Evolutionary conservation across 164 flowering plant species (phyloP).

Genomic region (Hamamelis virginiana): DNA sequence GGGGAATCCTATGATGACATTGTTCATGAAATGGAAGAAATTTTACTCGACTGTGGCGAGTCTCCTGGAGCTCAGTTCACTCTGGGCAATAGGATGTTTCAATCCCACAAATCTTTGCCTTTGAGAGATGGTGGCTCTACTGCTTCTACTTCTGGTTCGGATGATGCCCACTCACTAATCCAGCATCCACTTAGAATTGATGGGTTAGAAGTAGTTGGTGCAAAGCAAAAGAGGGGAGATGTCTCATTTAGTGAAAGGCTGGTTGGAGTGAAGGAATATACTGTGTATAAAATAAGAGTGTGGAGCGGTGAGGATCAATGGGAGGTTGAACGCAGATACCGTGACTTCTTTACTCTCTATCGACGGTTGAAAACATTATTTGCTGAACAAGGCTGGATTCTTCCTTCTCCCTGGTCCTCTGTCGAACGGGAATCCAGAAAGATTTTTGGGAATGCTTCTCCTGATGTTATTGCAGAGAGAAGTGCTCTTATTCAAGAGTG

Average conservation of each 20-base stretch:
- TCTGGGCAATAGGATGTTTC: slow-evolving; percentile 28
- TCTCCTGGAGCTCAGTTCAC: slow-evolving; percentile 47
- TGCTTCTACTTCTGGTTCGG: slow-evolving; percentile 78
- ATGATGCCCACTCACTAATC: slow-evolving; percentile 31
- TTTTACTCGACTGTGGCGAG: slow-evolving; percentile 68
- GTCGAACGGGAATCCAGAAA: slow-evolving; percentile 84
- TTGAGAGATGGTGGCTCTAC: slow-evolving; percentile 81
- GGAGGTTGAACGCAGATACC: slow-evolving; percentile 93
- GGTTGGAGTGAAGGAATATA: slow-evolving; percentile 93
- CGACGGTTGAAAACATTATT: slow-evolving; percentile 57
- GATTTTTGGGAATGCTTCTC: slow-evolving; percentile 87
- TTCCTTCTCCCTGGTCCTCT: slow-evolving; percentile 79
- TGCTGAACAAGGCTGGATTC: slow-evolving; percentile 60
- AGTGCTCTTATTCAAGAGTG: slow-evolving; percentile 89
- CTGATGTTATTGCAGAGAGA: slow-evolving; percentile 76
- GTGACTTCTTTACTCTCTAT: slow-evolving; percentile 82
- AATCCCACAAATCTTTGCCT: slow-evolving; percentile 38
- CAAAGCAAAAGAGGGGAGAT: slow-evolving; percentile 82
- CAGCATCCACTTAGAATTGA: slow-evolving; percentile 50
- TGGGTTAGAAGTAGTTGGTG: slow-evolving; percentile 84
- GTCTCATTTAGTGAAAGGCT: slow-evolving; percentile 90
- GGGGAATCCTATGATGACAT: slow-evolving; percentile 70
- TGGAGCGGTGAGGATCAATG: slow-evolving; percentile 75
- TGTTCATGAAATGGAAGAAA: slow-evolving; percentile 94
- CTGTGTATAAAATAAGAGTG: slow-evolving; percentile 74